Conservation (phyloP, 176 grass and related monocot genomes). For the Saccharum officinarum region DNA sequence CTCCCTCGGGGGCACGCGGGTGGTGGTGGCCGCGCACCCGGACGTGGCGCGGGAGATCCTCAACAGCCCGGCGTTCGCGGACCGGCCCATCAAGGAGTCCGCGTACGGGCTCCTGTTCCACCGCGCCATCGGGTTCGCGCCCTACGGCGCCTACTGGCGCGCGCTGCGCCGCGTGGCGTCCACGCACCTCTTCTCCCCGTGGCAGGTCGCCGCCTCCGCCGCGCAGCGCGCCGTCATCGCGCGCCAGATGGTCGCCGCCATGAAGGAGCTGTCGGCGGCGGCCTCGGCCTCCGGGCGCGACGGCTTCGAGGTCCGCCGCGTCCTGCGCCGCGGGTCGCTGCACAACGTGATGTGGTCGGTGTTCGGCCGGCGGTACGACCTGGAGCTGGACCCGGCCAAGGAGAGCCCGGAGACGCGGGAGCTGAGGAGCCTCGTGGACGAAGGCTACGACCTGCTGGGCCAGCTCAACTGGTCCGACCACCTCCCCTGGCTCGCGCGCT, state of each 20-base stretch:
- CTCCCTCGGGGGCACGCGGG: constrained; percentile 67
- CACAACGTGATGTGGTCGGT: constrained; percentile 90
- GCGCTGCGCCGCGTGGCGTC: constrained; percentile 68
- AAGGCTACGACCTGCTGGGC: constrained; percentile 84
- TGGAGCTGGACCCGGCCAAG: constrained; percentile 30
- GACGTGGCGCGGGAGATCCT: constrained; percentile 79
- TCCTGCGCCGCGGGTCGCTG: constrained; percentile 65
- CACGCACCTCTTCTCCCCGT: constrained; percentile 82
- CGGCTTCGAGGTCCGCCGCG: constrained; percentile 40
- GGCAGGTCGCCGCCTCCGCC: constrained; percentile 64
- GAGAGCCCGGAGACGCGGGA: constrained; percentile 54
- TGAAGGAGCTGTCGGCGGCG: not conserved
- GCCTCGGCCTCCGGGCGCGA: not conserved
- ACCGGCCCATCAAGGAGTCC: constrained; percentile 85
- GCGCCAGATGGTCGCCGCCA: constrained; percentile 46
- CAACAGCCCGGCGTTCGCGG: constrained; percentile 55
- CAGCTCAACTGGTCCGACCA: constrained; percentile 94
- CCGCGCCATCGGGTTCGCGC: constrained; percentile 98
- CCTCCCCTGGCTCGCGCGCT: constrained; percentile 60
- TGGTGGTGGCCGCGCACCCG: constrained; percentile 65
- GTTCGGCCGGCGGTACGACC: constrained; percentile 66
- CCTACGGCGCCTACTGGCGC: constrained; percentile 75
- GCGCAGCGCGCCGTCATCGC: constrained; percentile 57
- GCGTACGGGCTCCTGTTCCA: constrained; percentile 84
- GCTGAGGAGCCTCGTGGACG: constrained; percentile 66